phyloP scores from a whole-genome alignment of 345 rosid genomes.

The Nephelium lappaceum region DNA sequence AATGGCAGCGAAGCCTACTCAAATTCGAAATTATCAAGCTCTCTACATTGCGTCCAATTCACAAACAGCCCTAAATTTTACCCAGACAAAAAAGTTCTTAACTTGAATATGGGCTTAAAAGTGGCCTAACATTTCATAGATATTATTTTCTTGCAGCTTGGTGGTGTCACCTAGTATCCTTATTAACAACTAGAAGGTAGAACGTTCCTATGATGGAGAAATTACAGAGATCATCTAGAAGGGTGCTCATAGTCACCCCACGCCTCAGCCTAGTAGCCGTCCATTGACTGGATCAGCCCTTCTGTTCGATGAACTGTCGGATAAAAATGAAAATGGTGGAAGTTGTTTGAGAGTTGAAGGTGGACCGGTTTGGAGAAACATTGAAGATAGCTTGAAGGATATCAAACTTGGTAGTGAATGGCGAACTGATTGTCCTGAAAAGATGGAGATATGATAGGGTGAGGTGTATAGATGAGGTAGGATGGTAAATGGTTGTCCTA shows the following conservation, averaged over 20 bases:
- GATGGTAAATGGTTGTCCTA: background rate
- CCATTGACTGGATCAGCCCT: slow-evolving; percentile 37
- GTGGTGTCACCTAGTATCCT: too few relatives aligned
- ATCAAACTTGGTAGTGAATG: slow-evolving; percentile 33
- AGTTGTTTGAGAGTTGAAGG: slow-evolving; percentile 33
- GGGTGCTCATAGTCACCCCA: slow-evolving; percentile 59
- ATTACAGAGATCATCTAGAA: slow-evolving; percentile 69
- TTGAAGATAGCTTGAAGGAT: slow-evolving; percentile 34
- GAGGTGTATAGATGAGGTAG: background rate
- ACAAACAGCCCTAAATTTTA: too few relatives aligned
- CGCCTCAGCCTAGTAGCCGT: slow-evolving; percentile 51
- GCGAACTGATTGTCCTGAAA: slow-evolving; percentile 40
- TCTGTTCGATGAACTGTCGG: slow-evolving; percentile 39
- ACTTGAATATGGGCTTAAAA: too few relatives aligned
- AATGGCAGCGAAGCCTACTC: too few relatives aligned
- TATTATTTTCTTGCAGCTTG: too few relatives aligned
- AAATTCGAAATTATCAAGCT: too few relatives aligned
- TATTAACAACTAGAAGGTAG: too few relatives aligned
- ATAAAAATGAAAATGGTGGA: slow-evolving; percentile 36
- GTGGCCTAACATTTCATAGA: too few relatives aligned
- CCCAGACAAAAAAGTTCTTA: too few relatives aligned
- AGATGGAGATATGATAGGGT: background rate
- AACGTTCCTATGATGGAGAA: slow-evolving; percentile 58
- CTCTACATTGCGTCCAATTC: too few relatives aligned
- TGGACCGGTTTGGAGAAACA: slow-evolving; percentile 40